phyloP scores from a whole-genome alignment of 2,329 filamentous ascomycete genomes.

The Fonsecaea monophora region DNA sequence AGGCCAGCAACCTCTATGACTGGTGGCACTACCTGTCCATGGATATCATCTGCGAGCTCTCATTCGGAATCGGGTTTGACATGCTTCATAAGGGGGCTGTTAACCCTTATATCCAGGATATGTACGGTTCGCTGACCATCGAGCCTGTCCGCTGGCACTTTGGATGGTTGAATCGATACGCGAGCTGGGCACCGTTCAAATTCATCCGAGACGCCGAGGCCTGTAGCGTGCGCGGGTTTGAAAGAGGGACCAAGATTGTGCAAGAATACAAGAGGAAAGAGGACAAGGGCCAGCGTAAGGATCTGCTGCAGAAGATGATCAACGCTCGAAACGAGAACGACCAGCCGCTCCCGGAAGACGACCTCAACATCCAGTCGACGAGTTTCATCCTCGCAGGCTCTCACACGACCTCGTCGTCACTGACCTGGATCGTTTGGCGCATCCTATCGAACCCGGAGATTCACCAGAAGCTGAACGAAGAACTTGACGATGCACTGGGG shows the following conservation, averaged over 20 bases:
- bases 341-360: conserved; percentile 13
- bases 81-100: conserved; percentile 20
- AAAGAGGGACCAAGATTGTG: conserved; percentile 18
- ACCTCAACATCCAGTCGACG: conserved; percentile 18
- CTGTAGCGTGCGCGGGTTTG: conserved; percentile 17
- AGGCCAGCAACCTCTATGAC: conserved; percentile 23
- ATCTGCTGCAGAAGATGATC: conserved; percentile 24
- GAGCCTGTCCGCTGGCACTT: conserved; percentile 22
- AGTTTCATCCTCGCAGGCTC: conserved; percentile 24
- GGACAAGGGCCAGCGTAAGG: conserved; percentile 15
- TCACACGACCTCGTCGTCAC: conserved; percentile 17
- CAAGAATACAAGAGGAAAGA: conserved; percentile 19
- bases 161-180: conserved; percentile 21
- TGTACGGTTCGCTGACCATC: conserved; percentile 21
- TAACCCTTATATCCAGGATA: conserved; percentile 22
- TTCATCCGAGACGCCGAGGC: conserved; percentile 21
- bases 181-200: conserved; percentile 21
- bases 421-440: conserved; percentile 26
- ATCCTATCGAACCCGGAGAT: conserved; percentile 15
- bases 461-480: conserved; percentile 1
- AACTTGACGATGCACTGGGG: conserved; percentile 11
- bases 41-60: conserved; percentile 24
- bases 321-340: conserved; percentile 12
- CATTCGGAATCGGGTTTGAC: conserved; percentile 16
- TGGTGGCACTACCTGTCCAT: conserved; percentile 28